Percentiles rank a stretch among this genome's conserved stretches.
Evolutionary conservation across 202 grass and related monocot species (phyloP).

Genomic region (Eragrostis tef): DNA sequence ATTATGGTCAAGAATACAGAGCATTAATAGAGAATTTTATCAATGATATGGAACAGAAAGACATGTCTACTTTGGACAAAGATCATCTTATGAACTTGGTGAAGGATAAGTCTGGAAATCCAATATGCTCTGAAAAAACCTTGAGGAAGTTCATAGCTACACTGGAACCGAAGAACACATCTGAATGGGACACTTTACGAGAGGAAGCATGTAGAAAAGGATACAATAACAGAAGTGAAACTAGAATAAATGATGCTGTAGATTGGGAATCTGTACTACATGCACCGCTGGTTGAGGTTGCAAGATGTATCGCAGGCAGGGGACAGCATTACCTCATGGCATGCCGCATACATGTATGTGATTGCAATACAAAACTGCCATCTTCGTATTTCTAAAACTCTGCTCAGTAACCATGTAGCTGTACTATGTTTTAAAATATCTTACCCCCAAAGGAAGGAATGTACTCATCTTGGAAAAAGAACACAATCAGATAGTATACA

Average conservation of each 20-base stretch:
- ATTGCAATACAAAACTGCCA: neutral
- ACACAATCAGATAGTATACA: neutral
- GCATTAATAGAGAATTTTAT: conserved; percentile 52
- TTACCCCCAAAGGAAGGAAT: conserved; percentile 29
- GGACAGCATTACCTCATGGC: conserved; percentile 59
- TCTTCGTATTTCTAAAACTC: conserved; percentile 30
- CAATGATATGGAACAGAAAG: conserved; percentile 43
- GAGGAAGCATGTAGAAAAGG: conserved; percentile 52
- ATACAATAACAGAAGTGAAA: conserved; percentile 22
- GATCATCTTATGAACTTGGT: conserved; percentile 46
- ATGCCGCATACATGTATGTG: conserved; percentile 54
- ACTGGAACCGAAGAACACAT: conserved; percentile 17
- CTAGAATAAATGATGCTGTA: conserved; percentile 38
- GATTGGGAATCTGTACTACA: conserved; percentile 56
- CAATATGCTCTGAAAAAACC: conserved; percentile 25
- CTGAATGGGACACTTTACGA: conserved; percentile 57
- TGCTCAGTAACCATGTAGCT: conserved; percentile 19
- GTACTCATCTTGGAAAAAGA: neutral
- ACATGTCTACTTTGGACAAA: conserved; percentile 46
- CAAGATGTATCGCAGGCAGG: conserved; percentile 49
- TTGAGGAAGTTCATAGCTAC: conserved; percentile 51
- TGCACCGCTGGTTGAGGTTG: conserved; percentile 39
- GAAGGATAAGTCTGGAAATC: conserved; percentile 48
- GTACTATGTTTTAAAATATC: conserved; percentile 39
- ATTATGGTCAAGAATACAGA: conserved; percentile 47